Base-by-base conservation (phyloP, 371 early-diverging fungal species). In the Saksenaea vasiformis region DNA sequence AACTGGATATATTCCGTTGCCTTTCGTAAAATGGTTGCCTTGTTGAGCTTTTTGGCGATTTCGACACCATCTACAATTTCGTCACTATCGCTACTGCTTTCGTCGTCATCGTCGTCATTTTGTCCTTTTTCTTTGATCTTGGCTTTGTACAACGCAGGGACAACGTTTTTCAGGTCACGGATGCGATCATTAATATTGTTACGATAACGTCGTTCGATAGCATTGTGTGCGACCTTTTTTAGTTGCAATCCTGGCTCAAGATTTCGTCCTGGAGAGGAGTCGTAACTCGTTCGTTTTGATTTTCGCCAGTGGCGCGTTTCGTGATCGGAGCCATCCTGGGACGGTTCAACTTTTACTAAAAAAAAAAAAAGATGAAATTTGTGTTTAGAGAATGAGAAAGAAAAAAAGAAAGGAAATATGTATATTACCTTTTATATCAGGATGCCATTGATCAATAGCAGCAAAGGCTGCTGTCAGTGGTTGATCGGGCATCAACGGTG, bases 131-230 rank as follows among this genome's bases (percentile, higher is more conserved):
- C 78, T 62, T 79, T 82, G 31, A 81, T 68, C 67, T 81, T 84
- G 27, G 86, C 77, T 54, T 83, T 75, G 55, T 86, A 83, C n/a
- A 96, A 79, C 0, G 94, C 94, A 0, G 97, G 97, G 0, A 97
- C 93, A 0, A 91, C 89, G 63, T 84, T 83, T 65, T 90, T 88
- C 11, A 97, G 82, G 37, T 95, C 94, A 53, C 87, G 76, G 56
- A 97, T 95, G 41, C 95, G 87, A 64, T 95, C 93, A 82, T 97
- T 97, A 67, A 97, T 93, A 73, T 95, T 97, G 76, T 93, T 95
- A 61, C 97, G 87, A 75, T 95, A 95, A 22, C 94, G 88, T n/a
- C 93, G 86, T 73, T 97, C 97, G 54, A 95, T 95, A 3, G 92
- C 95, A 66, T 96, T 97, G 73, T 97, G 97, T 0, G 95, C 94